A percentile compares a stretch with the other conserved stretches of the same genome.
Conservation (phyloP, 495 filamentous ascomycete species). For the Penicillium herquei region DNA sequence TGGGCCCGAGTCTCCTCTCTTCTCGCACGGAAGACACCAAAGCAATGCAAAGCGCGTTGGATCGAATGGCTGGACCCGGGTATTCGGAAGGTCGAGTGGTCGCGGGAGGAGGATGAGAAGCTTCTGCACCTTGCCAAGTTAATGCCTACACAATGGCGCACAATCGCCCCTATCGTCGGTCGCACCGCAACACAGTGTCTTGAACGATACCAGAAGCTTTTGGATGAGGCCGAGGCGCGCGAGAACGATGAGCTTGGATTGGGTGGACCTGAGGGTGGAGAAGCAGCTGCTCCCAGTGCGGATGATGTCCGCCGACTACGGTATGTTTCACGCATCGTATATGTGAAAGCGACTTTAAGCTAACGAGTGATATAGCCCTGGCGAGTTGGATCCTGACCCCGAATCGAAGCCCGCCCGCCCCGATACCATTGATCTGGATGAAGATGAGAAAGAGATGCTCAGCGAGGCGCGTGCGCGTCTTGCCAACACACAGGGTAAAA, state of each 20-base stretch:
- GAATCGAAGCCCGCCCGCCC: constrained; percentile 96
- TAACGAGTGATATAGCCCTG: constrained; percentile 55
- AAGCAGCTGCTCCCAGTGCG: constrained; percentile 83
- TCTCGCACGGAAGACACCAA: constrained; percentile 94
- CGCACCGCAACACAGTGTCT: constrained; percentile 95
- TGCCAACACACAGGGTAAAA: constrained; percentile 97
- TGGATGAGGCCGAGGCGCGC: constrained; percentile 92
- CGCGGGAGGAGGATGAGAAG: constrained; percentile 97
- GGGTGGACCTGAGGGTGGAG: constrained; percentile 82
- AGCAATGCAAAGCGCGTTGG: constrained; percentile 99
- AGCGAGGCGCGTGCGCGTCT: constrained; percentile 94
- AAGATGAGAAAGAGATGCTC: constrained; percentile 99
- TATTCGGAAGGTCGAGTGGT: constrained; percentile 98
- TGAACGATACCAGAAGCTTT: constrained; percentile 92
- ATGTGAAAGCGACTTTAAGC: constrained; percentile 1
- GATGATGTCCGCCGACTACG: constrained; percentile 88
- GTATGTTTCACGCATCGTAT: constrained; percentile 24
- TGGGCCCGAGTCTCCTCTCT: constrained; percentile 98
- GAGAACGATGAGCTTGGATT: constrained; percentile 83
- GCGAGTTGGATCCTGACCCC: constrained; percentile 93
- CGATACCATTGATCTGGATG: constrained; percentile 95
- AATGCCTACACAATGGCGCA: constrained; percentile 99
- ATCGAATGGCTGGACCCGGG: constrained; percentile 96
- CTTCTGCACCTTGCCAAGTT: constrained; percentile 92
- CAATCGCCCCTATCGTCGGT: constrained; percentile 94